These are phyloP conservation scores for Glycine soja DNA, from an alignment of 306 rosid genomes.

Conservation along the genomic window DNA sequence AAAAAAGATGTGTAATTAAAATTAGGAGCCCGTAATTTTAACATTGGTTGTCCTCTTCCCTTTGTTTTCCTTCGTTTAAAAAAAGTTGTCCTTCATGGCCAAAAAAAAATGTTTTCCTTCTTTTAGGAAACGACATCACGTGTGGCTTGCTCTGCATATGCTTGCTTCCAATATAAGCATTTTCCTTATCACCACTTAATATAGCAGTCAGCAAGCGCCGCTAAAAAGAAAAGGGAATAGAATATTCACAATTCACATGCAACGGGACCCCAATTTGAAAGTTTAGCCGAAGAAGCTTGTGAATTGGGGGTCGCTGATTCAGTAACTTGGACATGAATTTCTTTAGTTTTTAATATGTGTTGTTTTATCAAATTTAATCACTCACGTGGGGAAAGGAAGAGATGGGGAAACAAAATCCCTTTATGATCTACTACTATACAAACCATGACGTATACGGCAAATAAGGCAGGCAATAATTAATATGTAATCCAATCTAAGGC, in stretches of 20 bases:
- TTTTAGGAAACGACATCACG: background rate
- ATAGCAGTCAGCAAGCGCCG: background rate
- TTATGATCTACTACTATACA: conserved; percentile 9
- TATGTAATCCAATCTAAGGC: too few relatives aligned
- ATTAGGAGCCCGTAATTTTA: background rate
- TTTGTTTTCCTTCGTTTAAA: background rate
- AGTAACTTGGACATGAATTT: conserved; percentile 21
- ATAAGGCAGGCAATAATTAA: conserved; percentile 7
- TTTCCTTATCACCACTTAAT: background rate
- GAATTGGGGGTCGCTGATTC: conserved; percentile 13
- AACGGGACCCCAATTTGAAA: conserved; percentile 24
- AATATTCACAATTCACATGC: conserved; percentile 5
- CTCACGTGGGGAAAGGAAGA: conserved; percentile 36
- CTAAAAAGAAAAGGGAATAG: background rate
- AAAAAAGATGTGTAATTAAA: background rate
- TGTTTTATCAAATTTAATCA: conserved; percentile 30
- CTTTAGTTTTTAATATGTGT: conserved; percentile 5
- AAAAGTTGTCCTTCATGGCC: background rate
- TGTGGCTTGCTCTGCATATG: background rate
- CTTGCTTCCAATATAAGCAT: conserved; percentile 34
- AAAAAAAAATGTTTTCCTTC: background rate
- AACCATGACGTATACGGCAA: conserved; percentile 50
- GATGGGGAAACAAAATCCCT: conserved; percentile 15
- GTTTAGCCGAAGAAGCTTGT: conserved; percentile 6
- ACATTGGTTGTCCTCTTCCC: too few relatives aligned